These are phyloP conservation scores for Oldenlandia corymbosa DNA, from an alignment of 257 asterid species.

Conservation along the genomic window DNA sequence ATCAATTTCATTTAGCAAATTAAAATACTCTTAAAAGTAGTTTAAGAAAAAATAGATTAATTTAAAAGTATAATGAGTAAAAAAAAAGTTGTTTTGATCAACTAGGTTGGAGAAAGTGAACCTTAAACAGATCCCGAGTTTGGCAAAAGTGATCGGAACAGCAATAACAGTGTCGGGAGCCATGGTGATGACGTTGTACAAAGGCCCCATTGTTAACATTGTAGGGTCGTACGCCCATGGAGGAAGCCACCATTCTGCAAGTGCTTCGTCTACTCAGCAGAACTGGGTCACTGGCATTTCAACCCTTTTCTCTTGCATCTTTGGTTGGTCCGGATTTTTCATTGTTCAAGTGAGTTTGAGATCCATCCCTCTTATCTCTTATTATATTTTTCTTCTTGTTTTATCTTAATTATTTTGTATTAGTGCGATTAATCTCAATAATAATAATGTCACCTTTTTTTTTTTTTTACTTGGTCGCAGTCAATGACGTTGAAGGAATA, in stretches of 20 bases:
- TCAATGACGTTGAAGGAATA: conserved; percentile 66
- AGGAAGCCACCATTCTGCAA: conserved; percentile 29
- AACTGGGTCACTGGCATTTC: conserved; percentile 73
- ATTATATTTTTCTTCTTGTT: no score
- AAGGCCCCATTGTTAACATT: conserved; percentile 66
- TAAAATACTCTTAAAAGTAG: no score
- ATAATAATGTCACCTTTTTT: no score
- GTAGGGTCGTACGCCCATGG: conserved; percentile 40
- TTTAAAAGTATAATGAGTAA: no score
- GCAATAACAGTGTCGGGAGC: conserved; percentile 70
- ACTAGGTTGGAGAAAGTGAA: conserved; percentile 69
- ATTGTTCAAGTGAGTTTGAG: conserved; percentile 56
- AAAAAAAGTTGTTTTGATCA: no score
- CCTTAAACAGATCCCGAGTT: conserved; percentile 39
- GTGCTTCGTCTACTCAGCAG: conserved; percentile 37
- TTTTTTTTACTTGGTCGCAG: conserved; percentile 24
- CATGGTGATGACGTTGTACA: conserved; percentile 88
- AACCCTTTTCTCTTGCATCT: conserved; percentile 46
- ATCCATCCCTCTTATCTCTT: neutral
- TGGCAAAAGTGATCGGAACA: conserved; percentile 83
- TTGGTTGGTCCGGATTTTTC: conserved; percentile 83
- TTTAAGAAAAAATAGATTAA: no score
- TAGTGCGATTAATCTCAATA: no score
- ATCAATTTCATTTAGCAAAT: no score
- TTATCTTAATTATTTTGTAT: no score